Evolutionary conservation across 345 rosid species (phyloP), one percentile per base, ranked within the genome.

Genomic region (Brassica rapa): DNA sequence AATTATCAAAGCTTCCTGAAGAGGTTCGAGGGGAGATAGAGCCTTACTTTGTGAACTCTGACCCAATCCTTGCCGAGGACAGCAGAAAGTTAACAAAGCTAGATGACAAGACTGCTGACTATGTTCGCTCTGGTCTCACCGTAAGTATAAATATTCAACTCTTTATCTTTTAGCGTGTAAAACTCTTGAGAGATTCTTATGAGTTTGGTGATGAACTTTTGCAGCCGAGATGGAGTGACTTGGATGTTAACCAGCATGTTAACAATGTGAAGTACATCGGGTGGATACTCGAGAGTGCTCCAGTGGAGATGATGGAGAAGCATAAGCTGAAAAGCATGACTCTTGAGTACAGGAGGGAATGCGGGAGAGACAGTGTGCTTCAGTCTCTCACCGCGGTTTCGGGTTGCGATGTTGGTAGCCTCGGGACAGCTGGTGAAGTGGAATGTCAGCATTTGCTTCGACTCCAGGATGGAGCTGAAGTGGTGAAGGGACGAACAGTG

Each of bases 251-350:
- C 85, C 98, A 96, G 81, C 99, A 96, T 80, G 99, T 93, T 61
- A 96, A 93, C 84, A 96, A 96, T 85, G 99, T 93, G 74, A 96
- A 96, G 82, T 96, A 96, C 87, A 84, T 96, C 5, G 93, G 94
- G 65, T 96, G 99, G 99, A 91, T 93, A 60, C 92, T 96, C 16
- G 99, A 96, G 95, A 88, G 99, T 84, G 93, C 98, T 85, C 99
- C 99, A 0, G 87, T 74, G 72, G 79, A 86, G 61, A 85, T 96
- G 67, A 84, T 93, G 85, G 99, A 96, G 96, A 85, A 77, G 39
- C 93, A 88, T 65, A 89, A 90, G 86, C 98, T 96, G 53, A 82
- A 87, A 7, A 73, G 91, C 81, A 76, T 96, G 83, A 89, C 96
- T 8, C 77, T 96, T 75, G 99, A 96, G 86, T 96, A 96, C 46